These are phyloP conservation scores for Brassica balearica DNA, from an alignment of 441 rosid species.

Conservation along the genomic window DNA sequence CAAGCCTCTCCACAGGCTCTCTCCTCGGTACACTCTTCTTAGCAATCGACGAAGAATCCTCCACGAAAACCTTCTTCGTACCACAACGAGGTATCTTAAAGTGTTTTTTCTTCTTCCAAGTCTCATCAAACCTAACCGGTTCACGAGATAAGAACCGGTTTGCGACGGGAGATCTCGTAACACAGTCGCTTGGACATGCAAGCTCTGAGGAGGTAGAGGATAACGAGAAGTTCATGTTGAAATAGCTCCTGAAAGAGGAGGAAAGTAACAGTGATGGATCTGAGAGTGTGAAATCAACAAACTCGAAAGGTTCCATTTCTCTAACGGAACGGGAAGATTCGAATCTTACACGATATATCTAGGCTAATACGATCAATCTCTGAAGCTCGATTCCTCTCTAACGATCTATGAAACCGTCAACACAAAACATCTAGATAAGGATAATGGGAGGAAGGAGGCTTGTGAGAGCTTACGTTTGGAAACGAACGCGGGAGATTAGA, in stretches of 20 bases:
- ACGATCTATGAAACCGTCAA: not conserved
- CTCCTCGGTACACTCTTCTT: constrained; percentile 50
- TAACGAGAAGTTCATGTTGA: constrained; percentile 57
- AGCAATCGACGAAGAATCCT: constrained; percentile 50
- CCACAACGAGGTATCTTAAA: constrained; percentile 41
- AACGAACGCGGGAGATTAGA: not conserved
- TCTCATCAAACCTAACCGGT: constrained; percentile 45
- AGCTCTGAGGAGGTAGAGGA: constrained; percentile 54
- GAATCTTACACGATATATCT: not conserved
- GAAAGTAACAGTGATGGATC: not conserved
- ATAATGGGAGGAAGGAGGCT: too few relatives aligned
- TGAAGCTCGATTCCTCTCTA: not conserved
- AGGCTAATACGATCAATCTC: not conserved
- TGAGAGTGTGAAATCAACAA: not conserved
- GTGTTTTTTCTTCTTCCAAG: constrained; percentile 42
- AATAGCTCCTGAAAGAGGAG: constrained; percentile 33
- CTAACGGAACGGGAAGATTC: too few relatives aligned
- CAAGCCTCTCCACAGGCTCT: constrained; percentile 58
- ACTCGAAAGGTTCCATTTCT: too few relatives aligned
- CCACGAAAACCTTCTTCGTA: constrained; percentile 50
- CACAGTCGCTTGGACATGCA: constrained; percentile 49
- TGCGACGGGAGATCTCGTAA: constrained; percentile 41
- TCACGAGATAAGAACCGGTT: constrained; percentile 42
- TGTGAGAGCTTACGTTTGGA: not conserved
- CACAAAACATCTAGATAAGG: too few relatives aligned